Conservation (phyloP, 805 yeast species). For the Metschnikowia koreensis region DNA sequence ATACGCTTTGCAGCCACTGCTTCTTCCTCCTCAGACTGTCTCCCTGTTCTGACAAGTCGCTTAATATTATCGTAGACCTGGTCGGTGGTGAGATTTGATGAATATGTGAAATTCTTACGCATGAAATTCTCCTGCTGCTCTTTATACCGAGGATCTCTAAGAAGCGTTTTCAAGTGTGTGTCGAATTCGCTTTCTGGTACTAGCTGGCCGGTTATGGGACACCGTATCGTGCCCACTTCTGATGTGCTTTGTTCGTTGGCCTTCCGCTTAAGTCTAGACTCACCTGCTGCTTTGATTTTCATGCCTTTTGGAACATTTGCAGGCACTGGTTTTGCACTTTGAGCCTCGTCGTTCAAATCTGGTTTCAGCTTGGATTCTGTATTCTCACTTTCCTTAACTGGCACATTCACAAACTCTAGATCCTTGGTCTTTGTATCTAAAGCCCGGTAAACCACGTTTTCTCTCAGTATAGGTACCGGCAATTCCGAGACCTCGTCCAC, state of each 20-base stretch:
- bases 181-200: constrained; percentile 71
- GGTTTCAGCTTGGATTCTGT: background rate
- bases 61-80: constrained; percentile 65
- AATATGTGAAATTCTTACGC: constrained; percentile 48
- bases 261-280: constrained; percentile 48
- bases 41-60: constrained; percentile 36
- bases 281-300: constrained; percentile 71
- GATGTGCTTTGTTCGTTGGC: constrained; percentile 11
- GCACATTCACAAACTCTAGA: constrained; percentile 9
- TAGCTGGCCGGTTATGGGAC: constrained; percentile 76
- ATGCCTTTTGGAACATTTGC: constrained; percentile 43
- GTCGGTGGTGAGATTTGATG: constrained; percentile 50
- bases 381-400: background rate
- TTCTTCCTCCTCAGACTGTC: constrained; percentile 14
- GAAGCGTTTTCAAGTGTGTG: constrained; percentile 63
- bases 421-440: constrained; percentile 49
- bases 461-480: constrained; percentile 52
- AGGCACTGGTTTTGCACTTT: constrained; percentile 4
- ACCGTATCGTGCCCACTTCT: constrained; percentile 44
- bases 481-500: constrained; percentile 58
- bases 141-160: constrained; percentile 76
- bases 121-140: constrained; percentile 65
- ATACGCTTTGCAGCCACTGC: constrained; percentile 6
- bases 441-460: constrained; percentile 61
- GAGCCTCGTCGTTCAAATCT: no score